Conservation (phyloP, 495 filamentous ascomycete species). For the Elaphomyces granulatus region DNA sequence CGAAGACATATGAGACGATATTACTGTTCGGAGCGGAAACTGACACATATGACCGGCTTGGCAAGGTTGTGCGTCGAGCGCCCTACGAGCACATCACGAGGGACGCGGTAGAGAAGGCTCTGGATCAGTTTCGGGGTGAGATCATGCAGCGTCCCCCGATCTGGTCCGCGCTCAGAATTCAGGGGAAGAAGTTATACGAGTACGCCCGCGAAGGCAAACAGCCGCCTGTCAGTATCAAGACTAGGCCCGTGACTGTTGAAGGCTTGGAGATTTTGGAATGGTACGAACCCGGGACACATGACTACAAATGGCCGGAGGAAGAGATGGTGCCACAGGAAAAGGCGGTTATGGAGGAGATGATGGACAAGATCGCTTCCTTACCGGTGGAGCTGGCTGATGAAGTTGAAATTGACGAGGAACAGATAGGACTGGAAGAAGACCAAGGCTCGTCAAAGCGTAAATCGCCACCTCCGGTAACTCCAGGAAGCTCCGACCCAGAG, state of each 20-base stretch:
- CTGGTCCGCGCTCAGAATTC: constrained; percentile 77
- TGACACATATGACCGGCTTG: constrained; percentile 77
- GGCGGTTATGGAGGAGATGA: constrained; percentile 54
- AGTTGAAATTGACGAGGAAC: constrained; percentile 1
- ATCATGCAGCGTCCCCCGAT: constrained; percentile 87
- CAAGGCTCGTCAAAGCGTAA: neutral
- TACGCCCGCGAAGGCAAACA: constrained; percentile 83
- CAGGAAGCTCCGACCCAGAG: neutral
- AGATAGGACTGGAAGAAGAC: neutral
- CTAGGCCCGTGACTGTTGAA: constrained; percentile 58
- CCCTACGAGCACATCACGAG: constrained; percentile 66
- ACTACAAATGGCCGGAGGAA: constrained; percentile 53
- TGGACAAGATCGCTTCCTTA: constrained; percentile 26
- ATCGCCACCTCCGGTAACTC: neutral
- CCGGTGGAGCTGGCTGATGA: constrained; percentile 10
- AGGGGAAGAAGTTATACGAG: constrained; percentile 89
- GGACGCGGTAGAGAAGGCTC: constrained; percentile 59
- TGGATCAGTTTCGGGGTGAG: constrained; percentile 65
- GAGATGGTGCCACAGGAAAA: constrained; percentile 61
- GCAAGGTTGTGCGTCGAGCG: constrained; percentile 62
- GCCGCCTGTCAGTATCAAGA: constrained; percentile 69
- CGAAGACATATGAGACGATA: constrained; percentile 81
- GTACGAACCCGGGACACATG: constrained; percentile 70
- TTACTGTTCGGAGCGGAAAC: constrained; percentile 86
- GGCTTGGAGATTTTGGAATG: constrained; percentile 73